Percentiles rank a stretch among this genome's conserved stretches.
Evolutionary conservation across 2,329 filamentous ascomycete genomes (phyloP).

Genomic region (Claviceps spartinae): DNA sequence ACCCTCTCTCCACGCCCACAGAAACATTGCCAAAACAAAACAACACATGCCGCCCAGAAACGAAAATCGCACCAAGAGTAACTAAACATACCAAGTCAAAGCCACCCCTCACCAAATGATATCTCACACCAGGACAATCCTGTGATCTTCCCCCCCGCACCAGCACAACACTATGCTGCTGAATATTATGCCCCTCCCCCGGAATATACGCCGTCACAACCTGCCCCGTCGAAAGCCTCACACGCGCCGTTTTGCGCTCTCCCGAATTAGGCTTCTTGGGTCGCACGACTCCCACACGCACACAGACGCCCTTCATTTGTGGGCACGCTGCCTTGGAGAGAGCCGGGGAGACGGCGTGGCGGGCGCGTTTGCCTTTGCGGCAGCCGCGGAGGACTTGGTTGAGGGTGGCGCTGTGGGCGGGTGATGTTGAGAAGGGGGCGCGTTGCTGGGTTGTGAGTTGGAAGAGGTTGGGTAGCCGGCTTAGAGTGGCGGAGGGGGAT

Average conservation of each 20-base stretch:
- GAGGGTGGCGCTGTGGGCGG: constrained; percentile 46
- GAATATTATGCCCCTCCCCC: constrained; percentile 95
- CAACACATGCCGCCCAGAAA: not conserved
- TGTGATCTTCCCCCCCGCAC: constrained; percentile 87
- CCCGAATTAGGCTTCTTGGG: constrained; percentile 99
- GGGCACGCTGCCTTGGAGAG: constrained; percentile 56
- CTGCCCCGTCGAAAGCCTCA: constrained; percentile 74
- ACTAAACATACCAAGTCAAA: constrained; percentile 69
- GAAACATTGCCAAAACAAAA: too few relatives aligned
- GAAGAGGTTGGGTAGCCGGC: not conserved
- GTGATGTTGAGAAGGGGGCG: constrained; percentile 43
- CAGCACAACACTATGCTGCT: constrained; percentile 95
- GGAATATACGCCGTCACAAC: constrained; percentile 90
- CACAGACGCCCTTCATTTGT: constrained; percentile 86
- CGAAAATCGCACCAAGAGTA: not conserved
- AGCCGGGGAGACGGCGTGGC: constrained; percentile 79
- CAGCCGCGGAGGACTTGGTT: constrained; percentile 67
- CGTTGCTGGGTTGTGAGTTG: not conserved
- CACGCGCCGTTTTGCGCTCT: constrained; percentile 87
- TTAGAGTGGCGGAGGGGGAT: not conserved
- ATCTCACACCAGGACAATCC: constrained; percentile 97
- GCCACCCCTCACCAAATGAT: constrained; percentile 82
- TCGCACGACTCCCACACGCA: constrained; percentile 85
- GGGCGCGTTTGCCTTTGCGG: constrained; percentile 63
- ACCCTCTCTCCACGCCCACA: too few relatives aligned